These are phyloP conservation scores for Talaromyces albobiverticillius DNA, from an alignment of 2,329 filamentous ascomycete species.

Conservation along the genomic window DNA sequence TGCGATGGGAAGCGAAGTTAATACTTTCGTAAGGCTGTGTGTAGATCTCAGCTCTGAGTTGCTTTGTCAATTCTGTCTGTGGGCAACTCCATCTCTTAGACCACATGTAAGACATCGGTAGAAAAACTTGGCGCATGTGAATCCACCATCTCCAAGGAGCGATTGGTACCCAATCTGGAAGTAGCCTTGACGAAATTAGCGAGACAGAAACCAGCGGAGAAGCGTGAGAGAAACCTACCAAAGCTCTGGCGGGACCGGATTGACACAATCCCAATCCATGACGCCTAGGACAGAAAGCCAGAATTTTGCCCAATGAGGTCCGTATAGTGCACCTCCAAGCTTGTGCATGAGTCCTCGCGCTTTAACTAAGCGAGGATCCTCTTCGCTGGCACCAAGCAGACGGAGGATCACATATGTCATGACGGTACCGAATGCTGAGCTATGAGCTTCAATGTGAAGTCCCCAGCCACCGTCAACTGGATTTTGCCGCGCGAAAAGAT, in stretches of 20 bases:
- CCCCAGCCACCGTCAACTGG: constrained; percentile 95
- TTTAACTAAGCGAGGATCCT: constrained; percentile 81
- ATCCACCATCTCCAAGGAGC: constrained; percentile 97
- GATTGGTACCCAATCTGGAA: constrained; percentile 87
- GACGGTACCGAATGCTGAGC: constrained; percentile 82
- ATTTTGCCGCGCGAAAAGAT: constrained; percentile 80
- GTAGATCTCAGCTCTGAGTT: constrained; percentile 78
- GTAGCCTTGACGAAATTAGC: constrained; percentile 47
- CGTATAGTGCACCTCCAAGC: constrained; percentile 77
- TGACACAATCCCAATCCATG: constrained; percentile 86
- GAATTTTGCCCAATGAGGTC: constrained; percentile 96
- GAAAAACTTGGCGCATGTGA: constrained; percentile 93
- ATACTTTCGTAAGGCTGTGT: constrained; percentile 74
- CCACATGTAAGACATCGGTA: constrained; percentile 88
- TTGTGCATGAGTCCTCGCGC: constrained; percentile 79
- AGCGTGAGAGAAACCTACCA: constrained; percentile 55
- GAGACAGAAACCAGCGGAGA: not conserved
- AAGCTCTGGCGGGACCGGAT: constrained; percentile 87
- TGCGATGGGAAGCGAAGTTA: constrained; percentile 73
- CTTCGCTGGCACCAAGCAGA: constrained; percentile 76
- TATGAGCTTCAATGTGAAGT: constrained; percentile 89
- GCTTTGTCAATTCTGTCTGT: constrained; percentile 68
- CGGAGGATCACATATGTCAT: constrained; percentile 84
- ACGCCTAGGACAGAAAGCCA: constrained; percentile 86
- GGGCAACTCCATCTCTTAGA: constrained; percentile 78